A percentile compares a stretch with the other conserved stretches of the same genome.
phyloP scores from a whole-genome alignment of 169 alveolate species.

The Cystoisospora suis region DNA sequence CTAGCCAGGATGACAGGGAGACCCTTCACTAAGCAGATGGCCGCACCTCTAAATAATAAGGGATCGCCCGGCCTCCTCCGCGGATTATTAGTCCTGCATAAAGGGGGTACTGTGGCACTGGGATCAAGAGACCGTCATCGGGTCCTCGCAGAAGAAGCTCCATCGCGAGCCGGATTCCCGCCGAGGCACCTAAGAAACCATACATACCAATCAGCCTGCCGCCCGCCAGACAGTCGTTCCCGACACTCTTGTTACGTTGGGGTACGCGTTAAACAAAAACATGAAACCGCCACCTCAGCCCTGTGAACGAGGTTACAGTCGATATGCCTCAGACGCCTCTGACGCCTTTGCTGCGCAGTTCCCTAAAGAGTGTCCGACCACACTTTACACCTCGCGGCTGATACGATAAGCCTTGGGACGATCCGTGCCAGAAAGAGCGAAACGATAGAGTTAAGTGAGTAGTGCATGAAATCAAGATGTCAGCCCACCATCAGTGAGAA shows the following conservation, averaged over 20 bases:
- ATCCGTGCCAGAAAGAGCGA: too few species aligned
- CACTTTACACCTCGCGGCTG: too few species aligned
- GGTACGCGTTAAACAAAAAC: too few species aligned
- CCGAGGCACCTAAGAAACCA: conserved; percentile 80
- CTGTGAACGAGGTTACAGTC: too few species aligned
- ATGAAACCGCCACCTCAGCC: too few species aligned
- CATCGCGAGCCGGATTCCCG: conserved; percentile 75
- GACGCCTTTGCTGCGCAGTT: too few species aligned
- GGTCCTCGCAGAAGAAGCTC: conserved; percentile 71
- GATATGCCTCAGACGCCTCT: too few species aligned
- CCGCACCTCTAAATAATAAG: conserved; percentile 80
- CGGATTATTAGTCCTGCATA: conserved; percentile 83
- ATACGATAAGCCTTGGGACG: too few species aligned
- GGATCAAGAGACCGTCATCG: conserved; percentile 86
- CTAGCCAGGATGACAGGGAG: neutral
- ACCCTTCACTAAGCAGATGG: neutral
- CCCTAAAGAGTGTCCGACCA: too few species aligned
- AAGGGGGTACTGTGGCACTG: conserved; percentile 90
- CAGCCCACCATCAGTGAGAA: conserved; percentile 66
- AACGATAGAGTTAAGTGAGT: too few species aligned
- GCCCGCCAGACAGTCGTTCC: too few species aligned
- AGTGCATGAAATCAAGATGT: neutral
- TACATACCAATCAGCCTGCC: conserved; percentile 10
- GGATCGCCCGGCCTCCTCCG: conserved; percentile 77
- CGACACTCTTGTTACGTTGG: too few species aligned